Base-by-base conservation (phyloP, 2,329 filamentous ascomycete genomes). In the Fusarium xyrophilum region DNA sequence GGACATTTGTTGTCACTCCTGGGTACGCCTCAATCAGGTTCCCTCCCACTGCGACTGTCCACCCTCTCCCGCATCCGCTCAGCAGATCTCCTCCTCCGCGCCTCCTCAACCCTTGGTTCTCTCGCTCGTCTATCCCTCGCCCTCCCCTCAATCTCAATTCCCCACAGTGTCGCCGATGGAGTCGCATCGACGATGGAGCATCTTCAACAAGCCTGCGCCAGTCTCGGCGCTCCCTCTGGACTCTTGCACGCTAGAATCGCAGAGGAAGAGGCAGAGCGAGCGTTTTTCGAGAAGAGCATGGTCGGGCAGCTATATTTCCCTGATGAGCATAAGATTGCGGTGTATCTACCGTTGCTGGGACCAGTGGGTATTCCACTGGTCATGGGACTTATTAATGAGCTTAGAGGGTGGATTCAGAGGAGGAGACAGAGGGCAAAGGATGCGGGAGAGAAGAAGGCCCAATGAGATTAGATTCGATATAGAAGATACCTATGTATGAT, bases 261-360 rank as follows among this genome's bases (percentile, higher is more conserved):
- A 9, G 94, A 97, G 79, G 86, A 88, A 5, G 93, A 96, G 76
- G 95, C 93, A 1, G 96, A 99, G 78, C 89, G 91, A 64, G 95
- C 95, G 0, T 99, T 99, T 79, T 99, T 99, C 72, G 96, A 99
- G 80, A 97, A 97, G 80, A 97, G 92, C 75, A 99, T 99, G 96
- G 96, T 99, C 15, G 96, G 94, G 0, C 96, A 98, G 81, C 90
- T 98, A 4, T 99, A 98, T 79, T 99, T 99, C 78, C 96, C 96
- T 0, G 96, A 99, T 75, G 96, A 99, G 81, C 96, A 99, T 79
- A 99, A 98, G 79, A 88, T 99, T 27, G 96, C 96, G 1, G 96
- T 99, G 2, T 99, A 99, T 77, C 80, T 99, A 73, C 96, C 96
- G 2, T 81, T 99, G 14, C 81, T 99, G 40, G 96, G 96, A 1